Percentiles rank a stretch among this genome's conserved stretches.
Conservation (phyloP, 1,284 basidiomycete species). For the Schizophyllum commune region DNA sequence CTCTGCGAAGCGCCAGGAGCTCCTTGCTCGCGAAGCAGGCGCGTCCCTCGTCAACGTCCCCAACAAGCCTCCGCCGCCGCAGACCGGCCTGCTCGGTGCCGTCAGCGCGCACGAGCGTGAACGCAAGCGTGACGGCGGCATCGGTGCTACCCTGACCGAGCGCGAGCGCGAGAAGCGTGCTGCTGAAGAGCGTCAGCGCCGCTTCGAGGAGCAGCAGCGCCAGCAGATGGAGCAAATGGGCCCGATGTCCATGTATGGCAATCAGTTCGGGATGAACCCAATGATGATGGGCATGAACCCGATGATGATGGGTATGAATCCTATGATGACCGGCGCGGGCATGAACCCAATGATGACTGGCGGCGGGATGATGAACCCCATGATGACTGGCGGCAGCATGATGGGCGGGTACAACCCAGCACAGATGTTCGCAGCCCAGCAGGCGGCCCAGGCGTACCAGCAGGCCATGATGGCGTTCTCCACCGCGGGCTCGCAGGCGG, state of each 20-base stretch:
- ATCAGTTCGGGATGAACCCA: conserved; percentile 41
- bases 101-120: conserved; percentile 95
- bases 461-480: conserved; percentile 89
- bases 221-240: conserved; percentile 86
- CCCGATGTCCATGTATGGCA: conserved; percentile 65
- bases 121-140: conserved; percentile 87
- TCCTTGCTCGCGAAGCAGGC: conserved; percentile 84
- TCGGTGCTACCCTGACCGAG: conserved; percentile 92
- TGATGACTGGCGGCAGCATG: conserved; percentile 37
- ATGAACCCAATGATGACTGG: conserved; percentile 16
- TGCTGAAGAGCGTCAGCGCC: conserved; percentile 87
- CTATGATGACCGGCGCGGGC: conserved; percentile 32
- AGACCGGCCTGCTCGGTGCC: conserved; percentile 91
- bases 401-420: conserved; percentile 64
- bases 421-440: conserved; percentile 86
- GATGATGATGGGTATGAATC: conserved; percentile 43
- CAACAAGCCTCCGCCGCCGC: conserved; percentile 90
- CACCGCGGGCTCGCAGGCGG: conserved; percentile 65
- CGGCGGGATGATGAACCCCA: conserved; percentile 32
- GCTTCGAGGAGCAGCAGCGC: conserved; percentile 84
- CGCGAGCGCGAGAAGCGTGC: conserved; percentile 87
- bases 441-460: conserved; percentile 85
- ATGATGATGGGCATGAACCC: conserved; percentile 47
- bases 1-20: conserved; percentile 92
- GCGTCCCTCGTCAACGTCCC: conserved; percentile 90